These are phyloP conservation scores for Cadophora malorum DNA, from an alignment of 2,329 filamentous ascomycete genomes.

Conservation along the genomic window DNA sequence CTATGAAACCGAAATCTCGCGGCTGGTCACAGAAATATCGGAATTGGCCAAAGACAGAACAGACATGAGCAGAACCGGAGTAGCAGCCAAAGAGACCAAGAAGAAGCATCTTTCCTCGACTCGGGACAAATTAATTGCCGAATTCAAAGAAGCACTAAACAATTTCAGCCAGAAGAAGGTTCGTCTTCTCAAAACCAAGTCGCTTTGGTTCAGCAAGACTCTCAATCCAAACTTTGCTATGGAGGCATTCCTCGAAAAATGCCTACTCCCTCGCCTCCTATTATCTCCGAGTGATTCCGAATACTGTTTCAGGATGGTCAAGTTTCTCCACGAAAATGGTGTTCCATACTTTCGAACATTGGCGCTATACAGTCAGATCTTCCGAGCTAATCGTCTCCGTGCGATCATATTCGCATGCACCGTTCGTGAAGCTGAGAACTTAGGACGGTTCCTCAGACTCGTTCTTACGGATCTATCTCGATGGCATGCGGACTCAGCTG, in stretches of 20 bases:
- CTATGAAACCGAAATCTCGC: conserved; percentile 78
- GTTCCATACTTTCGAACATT: conserved; percentile 87
- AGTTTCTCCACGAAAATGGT: conserved; percentile 83
- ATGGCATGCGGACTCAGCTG: conserved; percentile 81
- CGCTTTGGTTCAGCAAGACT: conserved; percentile 76
- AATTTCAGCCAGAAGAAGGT: conserved; percentile 70
- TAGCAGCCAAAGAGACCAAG: conserved; percentile 71
- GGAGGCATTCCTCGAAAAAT: conserved; percentile 83
- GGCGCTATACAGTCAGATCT: conserved; percentile 82
- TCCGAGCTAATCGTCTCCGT: conserved; percentile 81
- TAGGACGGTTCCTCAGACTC: conserved; percentile 90
- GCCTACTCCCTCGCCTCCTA: conserved; percentile 85
- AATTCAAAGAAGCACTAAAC: conserved; percentile 73
- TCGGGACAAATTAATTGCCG: conserved; percentile 72
- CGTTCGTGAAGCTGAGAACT: conserved; percentile 86
- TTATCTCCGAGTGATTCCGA: conserved; percentile 87
- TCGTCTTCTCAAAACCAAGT: conserved; percentile 76
- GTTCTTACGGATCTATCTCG: conserved; percentile 78
- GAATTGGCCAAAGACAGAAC: conserved; percentile 73
- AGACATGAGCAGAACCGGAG: conserved; percentile 72
- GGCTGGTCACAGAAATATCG: conserved; percentile 70
- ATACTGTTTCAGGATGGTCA: conserved; percentile 85
- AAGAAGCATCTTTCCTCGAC: conserved; percentile 73
- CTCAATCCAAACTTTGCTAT: conserved; percentile 72
- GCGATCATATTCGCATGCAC: conserved; percentile 89